Percentiles rank a stretch among this genome's conserved stretches.
phyloP scores from a whole-genome alignment of 2,329 filamentous ascomycete species.

The Purpureocillium takamizusanense region DNA sequence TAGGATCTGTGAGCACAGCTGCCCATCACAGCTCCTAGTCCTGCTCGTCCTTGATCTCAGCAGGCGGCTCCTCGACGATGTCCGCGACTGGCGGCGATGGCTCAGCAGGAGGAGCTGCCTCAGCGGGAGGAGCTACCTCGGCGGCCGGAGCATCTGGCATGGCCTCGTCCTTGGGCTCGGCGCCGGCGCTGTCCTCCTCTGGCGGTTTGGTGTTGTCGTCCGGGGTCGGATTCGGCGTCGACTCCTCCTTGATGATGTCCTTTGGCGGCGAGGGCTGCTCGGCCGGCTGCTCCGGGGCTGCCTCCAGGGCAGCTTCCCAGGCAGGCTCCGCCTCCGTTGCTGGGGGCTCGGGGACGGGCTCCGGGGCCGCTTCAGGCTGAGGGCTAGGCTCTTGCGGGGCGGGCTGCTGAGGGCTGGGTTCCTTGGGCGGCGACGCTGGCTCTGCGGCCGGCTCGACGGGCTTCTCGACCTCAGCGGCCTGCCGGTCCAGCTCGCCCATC shows the following conservation, averaged over 20 bases:
- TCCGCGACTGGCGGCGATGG: neutral
- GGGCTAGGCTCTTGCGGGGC: conserved; percentile 5
- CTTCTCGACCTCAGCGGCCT: conserved; percentile 12
- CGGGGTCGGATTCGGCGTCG: neutral
- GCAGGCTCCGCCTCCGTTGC: neutral
- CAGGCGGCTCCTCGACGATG: too few relatives aligned
- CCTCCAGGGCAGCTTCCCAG: too few relatives aligned
- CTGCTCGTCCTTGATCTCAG: neutral
- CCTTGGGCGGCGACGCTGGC: neutral
- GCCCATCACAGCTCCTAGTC: too few relatives aligned
- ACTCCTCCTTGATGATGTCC: too few relatives aligned
- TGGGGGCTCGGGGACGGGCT: conserved; percentile 2
- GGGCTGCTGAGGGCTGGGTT: conserved; percentile 3
- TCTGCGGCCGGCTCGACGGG: neutral
- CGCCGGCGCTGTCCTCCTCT: neutral
- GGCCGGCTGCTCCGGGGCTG: neutral
- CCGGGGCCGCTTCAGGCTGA: too few relatives aligned
- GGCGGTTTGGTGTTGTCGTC: conserved; percentile 1
- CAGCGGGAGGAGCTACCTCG: neutral
- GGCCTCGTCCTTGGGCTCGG: neutral
- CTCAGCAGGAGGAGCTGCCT: neutral
- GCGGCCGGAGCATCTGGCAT: neutral
- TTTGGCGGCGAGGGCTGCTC: too few relatives aligned
- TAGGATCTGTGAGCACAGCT: too few relatives aligned
- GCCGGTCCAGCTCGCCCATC: conserved; percentile 34